Base-by-base conservation (phyloP, 2,329 filamentous ascomycete species). In the Ophiostoma sp. region DNA sequence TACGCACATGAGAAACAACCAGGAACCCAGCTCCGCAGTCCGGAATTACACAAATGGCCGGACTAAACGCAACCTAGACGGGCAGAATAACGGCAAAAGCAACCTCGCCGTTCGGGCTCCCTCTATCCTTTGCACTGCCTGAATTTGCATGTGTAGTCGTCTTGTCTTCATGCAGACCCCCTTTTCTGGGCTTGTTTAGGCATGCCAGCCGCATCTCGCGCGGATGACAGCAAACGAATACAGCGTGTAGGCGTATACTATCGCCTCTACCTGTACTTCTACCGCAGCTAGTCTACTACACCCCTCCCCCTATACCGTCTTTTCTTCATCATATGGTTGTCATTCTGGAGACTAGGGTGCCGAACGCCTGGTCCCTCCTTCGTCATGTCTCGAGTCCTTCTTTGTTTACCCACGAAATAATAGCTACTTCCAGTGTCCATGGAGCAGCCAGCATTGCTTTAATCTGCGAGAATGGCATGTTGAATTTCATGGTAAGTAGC, bases 161-260 rank as follows among this genome's bases (percentile, higher is more conserved):
- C 49, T 27, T 27, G 49, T 36, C 49, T 18, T 47, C 27, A 55
- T 55, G 49, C 18, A 55, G 49, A 55, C 49, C 49, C 49, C 49
- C 49, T 55, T 55, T 55, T 45, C 42, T 45, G 5, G n/a, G 11
- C 47, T 27, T 14, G 8, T 14, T 55, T 55, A 4, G n/a, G 49
- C 12, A 16, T 47, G 49, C 49, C 49, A 55, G 49, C 49, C 49
- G 49, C 49, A 55, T 55, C 49, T 55, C 49, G 47, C 47, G 47
- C 47, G n/a, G 49, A 27, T 27, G 49, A 18, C 47, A 52, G 47
- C 49, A 55, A 55, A 55, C 49, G 14, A 55, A 55, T 27, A 27
- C 49, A n/a, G 49, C 49, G 49, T 27, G 49, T 18, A 55, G 27
- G 49, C 27, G 49, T 14, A 55, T 55, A n/a, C 49, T 27, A 55